Conservation (phyloP, 1,139 yeast species). For the Debaryomycetaceae sp. region DNA sequence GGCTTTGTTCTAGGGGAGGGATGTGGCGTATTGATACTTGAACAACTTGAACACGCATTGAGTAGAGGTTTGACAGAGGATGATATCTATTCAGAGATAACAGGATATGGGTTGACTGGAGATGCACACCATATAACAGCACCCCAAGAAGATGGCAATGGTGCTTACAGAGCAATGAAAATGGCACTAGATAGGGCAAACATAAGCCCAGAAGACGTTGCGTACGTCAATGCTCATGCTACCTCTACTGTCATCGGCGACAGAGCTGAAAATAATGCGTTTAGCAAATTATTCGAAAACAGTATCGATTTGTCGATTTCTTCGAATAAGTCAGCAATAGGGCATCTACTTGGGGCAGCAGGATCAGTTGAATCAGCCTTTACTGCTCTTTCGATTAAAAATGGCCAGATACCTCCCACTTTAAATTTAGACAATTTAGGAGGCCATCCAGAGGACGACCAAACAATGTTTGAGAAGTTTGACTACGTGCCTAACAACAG, state of each 20-base stretch:
- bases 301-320: slow-evolving; percentile 48
- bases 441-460: slow-evolving; percentile 37
- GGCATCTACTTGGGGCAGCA: slow-evolving; percentile 94
- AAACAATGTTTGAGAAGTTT: slow-evolving; percentile 41
- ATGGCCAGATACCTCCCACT: slow-evolving; percentile 72
- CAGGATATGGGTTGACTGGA: slow-evolving; percentile 87
- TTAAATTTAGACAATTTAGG: slow-evolving; percentile 61
- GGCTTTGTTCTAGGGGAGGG: slow-evolving; percentile 98
- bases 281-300: slow-evolving; percentile 47
- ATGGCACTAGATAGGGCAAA: slow-evolving; percentile 60
- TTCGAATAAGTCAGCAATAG: slow-evolving; percentile 88
- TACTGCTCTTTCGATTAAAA: slow-evolving; percentile 62
- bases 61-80: slow-evolving; percentile 51
- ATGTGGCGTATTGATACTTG: slow-evolving; percentile 74
- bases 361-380: slow-evolving; percentile 91
- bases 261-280: slow-evolving; percentile 79
- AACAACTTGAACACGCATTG: slow-evolving; percentile 72
- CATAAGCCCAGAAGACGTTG: slow-evolving; percentile 45
- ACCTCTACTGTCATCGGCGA: slow-evolving; percentile 92
- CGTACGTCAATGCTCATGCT: slow-evolving; percentile 93
- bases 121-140: slow-evolving; percentile 95
- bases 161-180: slow-evolving; percentile 81
- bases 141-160: slow-evolving; percentile 77
- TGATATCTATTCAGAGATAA: slow-evolving; percentile 72
- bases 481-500: slow-evolving; percentile 59